Evolutionary conservation across 2,329 filamentous ascomycete species (phyloP).

Genomic region (Emericellopsis cladophorae): DNA sequence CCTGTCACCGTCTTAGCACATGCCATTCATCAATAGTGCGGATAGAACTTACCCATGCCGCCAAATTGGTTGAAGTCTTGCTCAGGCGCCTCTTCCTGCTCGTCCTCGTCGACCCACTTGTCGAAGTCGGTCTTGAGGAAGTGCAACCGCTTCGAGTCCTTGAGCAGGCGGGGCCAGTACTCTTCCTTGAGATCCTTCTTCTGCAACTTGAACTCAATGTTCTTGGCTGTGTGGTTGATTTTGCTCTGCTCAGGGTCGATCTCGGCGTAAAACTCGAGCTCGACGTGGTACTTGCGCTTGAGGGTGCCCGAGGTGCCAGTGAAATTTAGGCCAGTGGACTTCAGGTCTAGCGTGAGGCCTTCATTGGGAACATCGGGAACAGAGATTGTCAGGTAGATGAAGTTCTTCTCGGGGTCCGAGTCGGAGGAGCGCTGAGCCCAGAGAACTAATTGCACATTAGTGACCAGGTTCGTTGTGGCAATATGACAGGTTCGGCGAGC

Average conservation of each 20-base stretch:
- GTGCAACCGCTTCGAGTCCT: conserved; percentile 80
- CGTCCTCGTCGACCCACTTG: conserved; percentile 98
- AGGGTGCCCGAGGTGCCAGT: conserved; percentile 71
- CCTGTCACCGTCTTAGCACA: conserved; percentile 11
- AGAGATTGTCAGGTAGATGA: conserved; percentile 84
- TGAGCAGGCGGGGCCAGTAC: conserved; percentile 92
- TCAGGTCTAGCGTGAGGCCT: conserved; percentile 72
- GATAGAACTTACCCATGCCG: conserved; percentile 44
- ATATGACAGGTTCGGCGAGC: background rate
- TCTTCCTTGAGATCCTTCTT: conserved; percentile 95
- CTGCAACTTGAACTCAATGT: conserved; percentile 79
- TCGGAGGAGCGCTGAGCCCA: conserved; percentile 94
- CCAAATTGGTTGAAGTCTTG: conserved; percentile 63
- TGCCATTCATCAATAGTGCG: background rate
- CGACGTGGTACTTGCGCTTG: conserved; percentile 76
- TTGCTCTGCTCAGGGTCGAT: conserved; percentile 79
- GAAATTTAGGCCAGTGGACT: conserved; percentile 67
- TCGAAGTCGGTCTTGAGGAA: conserved; percentile 98
- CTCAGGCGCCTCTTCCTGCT: conserved; percentile 82
- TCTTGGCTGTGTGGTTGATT: conserved; percentile 77
- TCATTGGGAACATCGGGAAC: conserved; percentile 71
- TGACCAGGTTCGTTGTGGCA: background rate
- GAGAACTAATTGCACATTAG: conserved; percentile 48
- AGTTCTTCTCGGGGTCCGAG: conserved; percentile 75
- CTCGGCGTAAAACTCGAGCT: conserved; percentile 79